Base-by-base conservation (phyloP, 208 protist species). In the Kentomonas sorsogonicus region DNA sequence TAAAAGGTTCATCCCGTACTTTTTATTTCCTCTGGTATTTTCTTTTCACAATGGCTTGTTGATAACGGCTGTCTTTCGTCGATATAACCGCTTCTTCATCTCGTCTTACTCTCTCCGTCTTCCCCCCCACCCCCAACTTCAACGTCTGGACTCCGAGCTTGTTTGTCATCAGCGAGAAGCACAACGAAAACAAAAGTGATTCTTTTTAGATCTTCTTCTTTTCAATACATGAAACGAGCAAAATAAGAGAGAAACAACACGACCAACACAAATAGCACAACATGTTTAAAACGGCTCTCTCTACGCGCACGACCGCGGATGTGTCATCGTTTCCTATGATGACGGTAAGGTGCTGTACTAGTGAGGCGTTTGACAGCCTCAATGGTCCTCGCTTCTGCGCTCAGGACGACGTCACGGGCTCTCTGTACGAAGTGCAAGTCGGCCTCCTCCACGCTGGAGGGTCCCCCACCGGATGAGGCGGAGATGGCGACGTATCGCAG, bases 361-460 rank as follows among this genome's bases (percentile, higher is more conserved):
- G 85, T 48, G 81, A 93, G 60, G 77, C 76, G 0, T 62, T 69
- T 31, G 80, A 87, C 29, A 93, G 85, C 66, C 46, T 45, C 16
- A 93, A 93, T 59, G 85, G 85, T 0, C 76, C 85, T 2, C 81
- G 85, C 23, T 93, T 85, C 53, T 77, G 73, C 57, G 85, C 73
- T 1, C 79, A 93, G 58, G 85, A 93, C 46, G 72, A 76, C 43
- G 58, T 81, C 44, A 85, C 78, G 0, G 77, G 75, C 41, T 70
- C 53, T 20, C 77, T 83, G 25, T 93, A 89, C 58, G 85, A 93
- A 44, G 53, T 89, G n/a, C 79, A 78, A 9, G 80, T 68, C 47
- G 26, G 66, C 23, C 59, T 50, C 18, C 33, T 87, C 0, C 33
- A 52, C 3, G 31, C 69, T 18, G 50, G 22, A 9, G n/a, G 30